Conservation (phyloP, 1,284 basidiomycete species). For the Psilocybe mexicana region DNA sequence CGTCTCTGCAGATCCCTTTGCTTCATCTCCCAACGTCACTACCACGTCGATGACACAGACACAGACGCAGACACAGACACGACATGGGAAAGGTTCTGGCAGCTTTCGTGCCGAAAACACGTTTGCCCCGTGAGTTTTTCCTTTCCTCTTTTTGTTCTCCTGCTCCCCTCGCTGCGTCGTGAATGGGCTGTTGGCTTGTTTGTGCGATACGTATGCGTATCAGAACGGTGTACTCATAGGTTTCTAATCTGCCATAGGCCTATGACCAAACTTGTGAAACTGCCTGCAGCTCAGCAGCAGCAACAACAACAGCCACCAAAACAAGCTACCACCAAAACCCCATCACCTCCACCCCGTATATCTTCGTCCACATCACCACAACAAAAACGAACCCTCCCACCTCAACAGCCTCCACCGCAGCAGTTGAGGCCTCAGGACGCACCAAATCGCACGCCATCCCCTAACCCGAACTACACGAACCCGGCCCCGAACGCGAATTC, state of each 20-base stretch:
- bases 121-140: background rate
- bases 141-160: background rate
- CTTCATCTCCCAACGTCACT: background rate
- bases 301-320: background rate
- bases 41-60: background rate
- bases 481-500: too few relatives aligned
- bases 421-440: background rate
- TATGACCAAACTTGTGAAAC: background rate
- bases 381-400: background rate
- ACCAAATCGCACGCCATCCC: background rate
- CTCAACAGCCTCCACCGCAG: background rate
- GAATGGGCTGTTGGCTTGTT: background rate
- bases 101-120: background rate
- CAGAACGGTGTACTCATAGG: background rate
- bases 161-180: background rate
- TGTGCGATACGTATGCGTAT: background rate
- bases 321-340: background rate
- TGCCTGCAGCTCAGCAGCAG: background rate
- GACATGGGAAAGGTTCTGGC: background rate
- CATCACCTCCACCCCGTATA: background rate
- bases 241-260: background rate
- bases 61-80: background rate
- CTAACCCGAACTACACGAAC: background rate
- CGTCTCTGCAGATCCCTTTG: background rate
- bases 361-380: background rate